Evolutionary conservation across 768 basidiomycete species (phyloP).

Genomic region (Coprinopsis strossmayeri): DNA sequence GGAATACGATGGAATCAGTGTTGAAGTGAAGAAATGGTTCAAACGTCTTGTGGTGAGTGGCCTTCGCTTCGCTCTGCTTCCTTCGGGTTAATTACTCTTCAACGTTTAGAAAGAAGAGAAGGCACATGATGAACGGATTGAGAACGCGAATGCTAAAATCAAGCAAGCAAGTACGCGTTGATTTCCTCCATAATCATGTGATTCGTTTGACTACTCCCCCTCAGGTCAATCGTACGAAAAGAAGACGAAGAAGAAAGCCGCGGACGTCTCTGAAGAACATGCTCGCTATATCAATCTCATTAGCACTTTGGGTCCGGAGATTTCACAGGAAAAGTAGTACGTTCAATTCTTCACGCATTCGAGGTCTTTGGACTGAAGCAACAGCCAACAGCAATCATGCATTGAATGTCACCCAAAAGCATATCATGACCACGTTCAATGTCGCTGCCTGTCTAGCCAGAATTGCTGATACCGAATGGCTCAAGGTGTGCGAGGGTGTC

Average conservation of each 20-base stretch:
- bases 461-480: constrained; percentile 78
- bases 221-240: constrained; percentile 76
- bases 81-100: too few species aligned
- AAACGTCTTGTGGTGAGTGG: constrained; percentile 71
- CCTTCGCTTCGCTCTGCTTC: too few species aligned
- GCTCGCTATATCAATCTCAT: constrained; percentile 71
- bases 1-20: constrained; percentile 58
- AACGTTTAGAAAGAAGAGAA: constrained; percentile 68
- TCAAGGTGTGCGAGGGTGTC: constrained; percentile 63
- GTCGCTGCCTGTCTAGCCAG: constrained; percentile 62
- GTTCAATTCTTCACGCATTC: constrained; percentile 17
- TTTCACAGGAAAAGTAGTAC: constrained; percentile 76
- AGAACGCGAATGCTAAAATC: constrained; percentile 60
- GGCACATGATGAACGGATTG: constrained; percentile 64
- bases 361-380: neutral
- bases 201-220: too few species aligned
- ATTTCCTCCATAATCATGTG: too few species aligned
- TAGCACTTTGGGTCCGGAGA: constrained; percentile 66
- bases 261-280: constrained; percentile 68
- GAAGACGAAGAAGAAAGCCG: constrained; percentile 67
- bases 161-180: constrained; percentile 64
- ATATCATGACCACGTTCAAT: constrained; percentile 48
- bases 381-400: constrained; percentile 54
- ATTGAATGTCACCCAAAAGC: constrained; percentile 53
- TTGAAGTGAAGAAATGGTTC: constrained; percentile 81